phyloP scores from a whole-genome alignment of 441 rosid species.

The Macaranga tanarius region DNA sequence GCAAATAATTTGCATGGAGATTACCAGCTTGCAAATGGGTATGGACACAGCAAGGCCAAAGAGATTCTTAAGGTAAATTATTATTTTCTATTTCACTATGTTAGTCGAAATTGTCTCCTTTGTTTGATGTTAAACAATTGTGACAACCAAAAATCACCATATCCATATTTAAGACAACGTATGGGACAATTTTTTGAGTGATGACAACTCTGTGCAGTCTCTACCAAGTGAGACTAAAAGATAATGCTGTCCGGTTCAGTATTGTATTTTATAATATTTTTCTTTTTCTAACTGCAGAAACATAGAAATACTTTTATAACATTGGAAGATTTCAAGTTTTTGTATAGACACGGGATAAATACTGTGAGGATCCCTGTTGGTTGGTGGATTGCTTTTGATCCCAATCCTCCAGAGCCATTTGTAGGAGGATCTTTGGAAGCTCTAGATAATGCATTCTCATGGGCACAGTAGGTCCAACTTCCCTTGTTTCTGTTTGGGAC shows the following conservation, averaged over 20 bases:
- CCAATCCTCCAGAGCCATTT: slow-evolving; percentile 69
- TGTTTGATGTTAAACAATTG: not conserved
- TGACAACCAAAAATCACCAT: not conserved
- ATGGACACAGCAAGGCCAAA: slow-evolving; percentile 53
- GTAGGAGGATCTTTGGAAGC: slow-evolving; percentile 66
- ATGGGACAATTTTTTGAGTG: not conserved
- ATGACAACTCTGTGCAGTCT: not conserved
- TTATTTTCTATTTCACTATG: slow-evolving; percentile 1
- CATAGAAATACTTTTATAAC: slow-evolving; percentile 63
- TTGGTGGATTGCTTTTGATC: slow-evolving; percentile 86
- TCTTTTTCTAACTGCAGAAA: slow-evolving; percentile 41
- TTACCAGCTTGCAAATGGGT: slow-evolving; percentile 74
- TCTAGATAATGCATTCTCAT: slow-evolving; percentile 66
- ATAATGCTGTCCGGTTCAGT: slow-evolving; percentile 3
- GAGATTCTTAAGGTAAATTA: slow-evolving; percentile 58
- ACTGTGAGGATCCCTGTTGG: slow-evolving; percentile 77
- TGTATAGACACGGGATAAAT: slow-evolving; percentile 61
- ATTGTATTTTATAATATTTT: slow-evolving; percentile 1
- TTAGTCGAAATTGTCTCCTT: not conserved
- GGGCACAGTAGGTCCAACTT: slow-evolving; percentile 63
- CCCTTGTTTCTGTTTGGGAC: slow-evolving; percentile 14
- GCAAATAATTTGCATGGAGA: slow-evolving; percentile 73
- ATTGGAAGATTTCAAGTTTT: slow-evolving; percentile 56
- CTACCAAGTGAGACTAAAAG: slow-evolving; percentile 1
- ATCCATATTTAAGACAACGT: not conserved